These are phyloP conservation scores for Penicillium manginii DNA, from an alignment of 495 filamentous ascomycete species.

Conservation along the genomic window DNA sequence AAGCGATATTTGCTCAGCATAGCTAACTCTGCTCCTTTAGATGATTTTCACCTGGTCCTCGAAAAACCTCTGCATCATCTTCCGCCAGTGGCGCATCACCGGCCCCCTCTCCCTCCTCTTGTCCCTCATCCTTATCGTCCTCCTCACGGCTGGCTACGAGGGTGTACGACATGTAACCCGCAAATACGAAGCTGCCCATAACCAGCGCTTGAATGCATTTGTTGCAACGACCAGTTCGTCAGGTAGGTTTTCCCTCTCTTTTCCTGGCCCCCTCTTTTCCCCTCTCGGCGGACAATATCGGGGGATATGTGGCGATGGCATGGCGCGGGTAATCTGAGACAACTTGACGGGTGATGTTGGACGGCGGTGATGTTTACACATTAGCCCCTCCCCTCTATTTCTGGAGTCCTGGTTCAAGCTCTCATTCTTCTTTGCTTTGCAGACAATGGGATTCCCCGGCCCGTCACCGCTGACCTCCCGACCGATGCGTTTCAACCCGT, in stretches of 20 bases:
- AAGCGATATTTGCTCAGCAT: background rate
- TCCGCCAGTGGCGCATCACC: conserved; percentile 84
- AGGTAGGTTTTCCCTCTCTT: conserved; percentile 50
- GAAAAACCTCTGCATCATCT: conserved; percentile 90
- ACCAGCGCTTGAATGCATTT: conserved; percentile 50
- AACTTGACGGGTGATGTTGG: conserved; percentile 1
- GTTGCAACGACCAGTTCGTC: conserved; percentile 37
- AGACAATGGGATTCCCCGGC: conserved; percentile 51
- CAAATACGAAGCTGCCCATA: conserved; percentile 70
- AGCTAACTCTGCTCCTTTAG: conserved; percentile 42
- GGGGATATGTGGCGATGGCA: background rate
- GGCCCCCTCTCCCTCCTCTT: conserved; percentile 71
- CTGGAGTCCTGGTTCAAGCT: conserved; percentile 24
- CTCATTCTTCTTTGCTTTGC: conserved; percentile 44
- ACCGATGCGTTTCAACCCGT: conserved; percentile 20
- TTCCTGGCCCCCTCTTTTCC: background rate
- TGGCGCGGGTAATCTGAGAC: background rate
- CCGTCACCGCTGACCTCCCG: conserved; percentile 32
- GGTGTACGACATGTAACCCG: conserved; percentile 75
- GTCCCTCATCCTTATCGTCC: conserved; percentile 80
- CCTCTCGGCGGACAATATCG: background rate
- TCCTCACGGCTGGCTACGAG: conserved; percentile 89
- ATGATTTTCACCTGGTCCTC: conserved; percentile 99
- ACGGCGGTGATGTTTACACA: conserved; percentile 7
- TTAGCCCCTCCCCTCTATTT: background rate